A percentile compares a stretch with the other conserved stretches of the same genome.
Conservation (phyloP, 805 yeast species). For the Ogataea ganodermae region DNA sequence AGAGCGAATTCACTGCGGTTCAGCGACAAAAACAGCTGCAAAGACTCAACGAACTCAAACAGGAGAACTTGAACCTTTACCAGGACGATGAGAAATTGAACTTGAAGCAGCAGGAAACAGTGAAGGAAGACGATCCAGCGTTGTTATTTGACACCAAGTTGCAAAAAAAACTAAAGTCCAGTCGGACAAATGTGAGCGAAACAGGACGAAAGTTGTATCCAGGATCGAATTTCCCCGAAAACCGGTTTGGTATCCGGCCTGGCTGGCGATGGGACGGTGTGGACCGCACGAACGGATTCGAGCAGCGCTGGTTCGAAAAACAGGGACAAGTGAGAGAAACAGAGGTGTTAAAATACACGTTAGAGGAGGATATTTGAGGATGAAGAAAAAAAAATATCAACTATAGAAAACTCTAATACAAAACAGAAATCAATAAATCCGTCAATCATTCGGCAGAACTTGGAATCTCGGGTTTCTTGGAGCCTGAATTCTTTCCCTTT, state of each 20-base stretch:
- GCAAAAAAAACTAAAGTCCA: slow-evolving; percentile 20
- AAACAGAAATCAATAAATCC: too few species aligned
- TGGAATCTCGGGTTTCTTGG: neutral
- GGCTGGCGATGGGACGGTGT: slow-evolving; percentile 93
- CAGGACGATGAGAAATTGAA: slow-evolving; percentile 44
- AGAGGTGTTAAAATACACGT: slow-evolving; percentile 36
- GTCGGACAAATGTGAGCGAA: slow-evolving; percentile 26
- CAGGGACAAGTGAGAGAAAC: slow-evolving; percentile 39
- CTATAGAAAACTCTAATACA: neutral
- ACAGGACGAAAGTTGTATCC: slow-evolving; percentile 59
- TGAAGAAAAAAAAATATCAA: neutral
- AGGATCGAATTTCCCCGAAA: slow-evolving; percentile 54
- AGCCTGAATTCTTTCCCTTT: neutral
- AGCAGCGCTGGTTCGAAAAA: slow-evolving; percentile 55
- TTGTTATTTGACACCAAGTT: slow-evolving; percentile 42
- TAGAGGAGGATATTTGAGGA: slow-evolving; percentile 41
- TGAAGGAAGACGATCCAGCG: slow-evolving; percentile 67
- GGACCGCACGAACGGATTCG: slow-evolving; percentile 88
- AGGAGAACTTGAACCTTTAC: slow-evolving; percentile 32
- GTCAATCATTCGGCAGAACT: neutral
- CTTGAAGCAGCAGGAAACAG: slow-evolving; percentile 32
- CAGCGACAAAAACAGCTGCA: slow-evolving; percentile 39
- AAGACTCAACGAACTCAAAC: slow-evolving; percentile 30
- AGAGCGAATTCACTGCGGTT: slow-evolving; percentile 42
- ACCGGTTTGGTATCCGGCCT: slow-evolving; percentile 75